Base-by-base conservation (phyloP, 345 rosid genomes). In the Salix udensis region DNA sequence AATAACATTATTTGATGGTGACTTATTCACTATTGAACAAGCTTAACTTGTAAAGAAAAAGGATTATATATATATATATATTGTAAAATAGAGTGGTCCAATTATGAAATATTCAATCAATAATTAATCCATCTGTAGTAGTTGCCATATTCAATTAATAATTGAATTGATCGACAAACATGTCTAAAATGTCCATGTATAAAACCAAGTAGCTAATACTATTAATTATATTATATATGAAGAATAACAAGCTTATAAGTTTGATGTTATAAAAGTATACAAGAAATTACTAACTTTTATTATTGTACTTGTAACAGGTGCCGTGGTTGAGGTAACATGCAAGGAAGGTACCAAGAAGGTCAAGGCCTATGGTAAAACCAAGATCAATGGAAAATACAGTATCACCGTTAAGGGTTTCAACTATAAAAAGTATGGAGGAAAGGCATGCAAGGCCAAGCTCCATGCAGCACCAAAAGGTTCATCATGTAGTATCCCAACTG, bases 371-470 rank as follows among this genome's bases (percentile, higher is more conserved):
- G 86, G 86, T 2, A 75, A 28, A 65, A 84, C 84, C 9, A 80
- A 80, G 53, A 66, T 40, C 46, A 80, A 80, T 46, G 83, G 83
- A 19, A 80, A 80, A 67, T 84, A 78, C 30, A 81, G 84, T 23
- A 76, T 80, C 36, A 52, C 77, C 0, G 30, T 84, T 18, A 67
- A 81, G 1, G 86, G 74, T 6, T 84, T 80, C 10, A 66, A 78
- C 19, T 84, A 81, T 36, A 30, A 10, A 0, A 78, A 81, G 30
- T 81, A 80, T 44, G 84, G 86, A 55, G 74, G 28, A 65, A 19
- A 72, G 72, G 84, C 82, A 5, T 84, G 86, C 77, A 81, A 60
- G n/a, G 84, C 82, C 24, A 80, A 81, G 75, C 86, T 84, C 15
- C 80, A 81, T 2, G 46, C 40, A 11, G 67, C 86, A 36, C 80